These are phyloP conservation scores for Hirschioporus abietinus DNA, from an alignment of 768 basidiomycete genomes.

Conservation along the genomic window DNA sequence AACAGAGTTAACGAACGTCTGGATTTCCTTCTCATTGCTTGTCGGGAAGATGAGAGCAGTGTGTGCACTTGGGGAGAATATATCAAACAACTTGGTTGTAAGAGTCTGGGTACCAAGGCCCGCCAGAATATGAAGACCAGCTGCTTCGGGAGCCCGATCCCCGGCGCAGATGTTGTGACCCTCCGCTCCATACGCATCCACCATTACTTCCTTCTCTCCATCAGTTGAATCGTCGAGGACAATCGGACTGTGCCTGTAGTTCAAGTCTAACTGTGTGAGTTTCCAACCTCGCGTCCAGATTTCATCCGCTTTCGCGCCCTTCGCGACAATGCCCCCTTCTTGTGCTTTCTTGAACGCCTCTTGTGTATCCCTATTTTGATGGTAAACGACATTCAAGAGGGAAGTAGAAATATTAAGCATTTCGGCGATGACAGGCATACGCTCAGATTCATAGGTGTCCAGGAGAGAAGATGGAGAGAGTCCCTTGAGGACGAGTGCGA, in stretches of 20 bases:
- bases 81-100: slow-evolving; percentile 27
- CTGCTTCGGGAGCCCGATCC: slow-evolving; percentile 42
- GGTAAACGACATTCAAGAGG: slow-evolving; percentile 14
- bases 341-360: slow-evolving; percentile 19
- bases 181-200: slow-evolving; percentile 15
- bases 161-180: slow-evolving; percentile 32
- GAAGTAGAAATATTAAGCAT: slow-evolving; percentile 38
- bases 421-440: slow-evolving; percentile 39
- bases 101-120: not conserved
- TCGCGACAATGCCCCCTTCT: not conserved
- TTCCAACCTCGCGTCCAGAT: slow-evolving; percentile 19
- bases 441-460: slow-evolving; percentile 37
- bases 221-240: slow-evolving; percentile 35
- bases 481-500: slow-evolving; percentile 35
- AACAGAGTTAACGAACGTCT: slow-evolving; percentile 11
- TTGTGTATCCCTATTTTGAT: not conserved
- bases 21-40: slow-evolving; percentile 12
- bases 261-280: slow-evolving; percentile 42
- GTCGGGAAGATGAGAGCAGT: slow-evolving; percentile 37
- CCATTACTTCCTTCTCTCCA: slow-evolving; percentile 13
- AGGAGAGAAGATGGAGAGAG: slow-evolving; percentile 32
- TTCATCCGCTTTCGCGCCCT: slow-evolving; percentile 12
- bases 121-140: slow-evolving; percentile 22
- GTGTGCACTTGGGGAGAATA: slow-evolving; percentile 31
- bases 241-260: slow-evolving; percentile 47